Base-by-base conservation (phyloP, 1,284 basidiomycete species). In the Paramarasmius palmivorus region DNA sequence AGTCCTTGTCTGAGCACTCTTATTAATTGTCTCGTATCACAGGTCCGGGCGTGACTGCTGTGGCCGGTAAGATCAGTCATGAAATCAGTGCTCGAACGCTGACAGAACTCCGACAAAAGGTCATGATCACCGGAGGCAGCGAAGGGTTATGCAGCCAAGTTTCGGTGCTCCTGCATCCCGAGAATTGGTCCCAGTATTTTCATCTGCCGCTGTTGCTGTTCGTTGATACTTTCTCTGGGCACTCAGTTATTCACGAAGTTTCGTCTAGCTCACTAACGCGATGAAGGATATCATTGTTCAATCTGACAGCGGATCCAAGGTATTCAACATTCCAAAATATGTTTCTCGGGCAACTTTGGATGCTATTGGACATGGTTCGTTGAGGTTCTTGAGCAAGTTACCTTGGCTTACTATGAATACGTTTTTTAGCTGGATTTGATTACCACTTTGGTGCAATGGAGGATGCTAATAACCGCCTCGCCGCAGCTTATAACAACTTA, bases 281-380 rank as follows among this genome's bases (percentile, higher is more conserved):
- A 52, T 50, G 54, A 52, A 49, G 41, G 54, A 56, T 26, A 5
- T 50, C 3, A 37, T 57, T 0, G 35, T 39, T 8, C n/a, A 23
- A 59, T 68, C 3, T 63, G 79, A 57, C 0, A 64, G 68, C 3
- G 61, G 67, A 4, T 67, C 70, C 1, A 61, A 50, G 15, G 67
- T 75, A 19, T 54, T 82, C 10, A 71, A 86, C 57, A 57, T 78
- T 8, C 59, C 69, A 12, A 17, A 51, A 7, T 78, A 74, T 73
- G 47, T 70, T 20, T 71, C 73, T 35, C 68, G 72, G 9, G 73
- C 72, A 2, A 70, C 75, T 12, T 57, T 80, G 45, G 79, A 79
- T 63, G 72, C 73, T 7, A 75, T 79, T 36, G 78, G 76, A 4
- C 66, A 73, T 63, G 73, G 78, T 75, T 51, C 1, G 52, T 35